These are phyloP conservation scores for Spatholobus suberectus DNA, from an alignment of 306 rosid genomes.

Conservation along the genomic window DNA sequence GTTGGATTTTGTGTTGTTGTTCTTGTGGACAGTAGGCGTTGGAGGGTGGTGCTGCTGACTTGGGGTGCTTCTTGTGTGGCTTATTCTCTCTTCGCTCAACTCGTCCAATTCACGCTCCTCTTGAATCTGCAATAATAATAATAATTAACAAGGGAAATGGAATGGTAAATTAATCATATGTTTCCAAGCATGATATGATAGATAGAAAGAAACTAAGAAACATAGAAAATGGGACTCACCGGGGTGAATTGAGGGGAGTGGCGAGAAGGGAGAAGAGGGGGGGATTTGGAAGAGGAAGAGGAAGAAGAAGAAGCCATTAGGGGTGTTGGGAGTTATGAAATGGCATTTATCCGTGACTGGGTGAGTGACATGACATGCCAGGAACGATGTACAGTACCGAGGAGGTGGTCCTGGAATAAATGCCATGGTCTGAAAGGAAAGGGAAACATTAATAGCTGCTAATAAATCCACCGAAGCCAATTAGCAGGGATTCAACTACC, in stretches of 20 bases:
- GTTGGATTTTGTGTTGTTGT: slow-evolving; percentile 37
- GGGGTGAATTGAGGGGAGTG: slow-evolving; percentile 61
- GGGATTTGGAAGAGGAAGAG: slow-evolving; percentile 45
- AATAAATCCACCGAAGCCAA: background rate
- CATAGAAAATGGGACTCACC: background rate
- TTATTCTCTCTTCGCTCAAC: slow-evolving; percentile 42
- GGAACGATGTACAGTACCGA: background rate
- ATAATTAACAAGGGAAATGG: no score
- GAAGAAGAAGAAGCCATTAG: slow-evolving; percentile 43
- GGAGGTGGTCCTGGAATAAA: slow-evolving; percentile 33
- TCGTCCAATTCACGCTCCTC: slow-evolving; percentile 66
- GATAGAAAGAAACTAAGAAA: background rate
- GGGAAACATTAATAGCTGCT: slow-evolving; percentile 31
- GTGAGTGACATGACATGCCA: background rate
- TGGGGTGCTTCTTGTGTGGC: slow-evolving; percentile 52
- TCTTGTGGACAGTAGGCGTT: slow-evolving; percentile 51
- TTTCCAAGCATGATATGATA: no score
- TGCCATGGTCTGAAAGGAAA: background rate
- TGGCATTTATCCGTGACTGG: background rate
- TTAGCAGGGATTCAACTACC: slow-evolving; percentile 34
- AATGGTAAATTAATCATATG: no score
- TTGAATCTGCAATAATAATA: slow-evolving; percentile 64
- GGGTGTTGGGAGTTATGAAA: background rate
- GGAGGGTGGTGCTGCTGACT: slow-evolving; percentile 45
- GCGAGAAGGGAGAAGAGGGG: slow-evolving; percentile 48